phyloP scores from a whole-genome alignment of 176 grass and related monocot species.

The Avena eriantha region DNA sequence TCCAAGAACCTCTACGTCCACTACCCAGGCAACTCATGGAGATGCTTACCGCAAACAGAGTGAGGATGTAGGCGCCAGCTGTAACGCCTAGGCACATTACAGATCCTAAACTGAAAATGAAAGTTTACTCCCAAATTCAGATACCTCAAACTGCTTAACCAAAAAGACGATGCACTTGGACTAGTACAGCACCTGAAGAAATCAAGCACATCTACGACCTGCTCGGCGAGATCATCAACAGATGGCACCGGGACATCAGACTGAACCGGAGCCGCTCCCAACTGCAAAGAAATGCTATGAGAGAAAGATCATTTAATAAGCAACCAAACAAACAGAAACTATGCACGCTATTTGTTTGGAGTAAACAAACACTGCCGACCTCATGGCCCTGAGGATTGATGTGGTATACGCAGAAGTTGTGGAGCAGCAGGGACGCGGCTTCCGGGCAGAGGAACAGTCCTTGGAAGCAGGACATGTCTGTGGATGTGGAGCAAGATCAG shows the following conservation, averaged over 20 bases:
- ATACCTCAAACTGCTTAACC: not conserved
- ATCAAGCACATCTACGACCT: slow-evolving; percentile 82
- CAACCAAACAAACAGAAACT: not conserved
- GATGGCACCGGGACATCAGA: slow-evolving; percentile 61
- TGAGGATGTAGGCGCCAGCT: slow-evolving; percentile 90
- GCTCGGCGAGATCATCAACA: slow-evolving; percentile 80
- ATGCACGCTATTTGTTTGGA: no score
- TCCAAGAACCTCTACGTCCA: not conserved
- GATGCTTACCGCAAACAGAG: slow-evolving; percentile 77
- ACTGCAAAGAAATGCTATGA: slow-evolving; percentile 48
- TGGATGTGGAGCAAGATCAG: slow-evolving; percentile 1
- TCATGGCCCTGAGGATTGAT: slow-evolving; percentile 90
- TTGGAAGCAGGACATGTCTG: slow-evolving; percentile 93
- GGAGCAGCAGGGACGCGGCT: slow-evolving; percentile 66
- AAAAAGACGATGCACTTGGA: not conserved
- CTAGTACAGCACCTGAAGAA: slow-evolving; percentile 70
- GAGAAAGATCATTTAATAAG: slow-evolving; percentile 44
- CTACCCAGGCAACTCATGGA: not conserved
- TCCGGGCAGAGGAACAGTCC: slow-evolving; percentile 85
- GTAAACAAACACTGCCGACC: slow-evolving; percentile 49
- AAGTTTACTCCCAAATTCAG: not conserved
- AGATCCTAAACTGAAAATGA: slow-evolving; percentile 63
- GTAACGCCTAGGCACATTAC: slow-evolving; percentile 96
- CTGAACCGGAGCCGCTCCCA: slow-evolving; percentile 73
- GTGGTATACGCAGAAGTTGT: slow-evolving; percentile 92